A percentile compares a stretch with the other conserved stretches of the same genome.
phyloP scores from a whole-genome alignment of 768 basidiomycete genomes.

The Mycena galopus region DNA sequence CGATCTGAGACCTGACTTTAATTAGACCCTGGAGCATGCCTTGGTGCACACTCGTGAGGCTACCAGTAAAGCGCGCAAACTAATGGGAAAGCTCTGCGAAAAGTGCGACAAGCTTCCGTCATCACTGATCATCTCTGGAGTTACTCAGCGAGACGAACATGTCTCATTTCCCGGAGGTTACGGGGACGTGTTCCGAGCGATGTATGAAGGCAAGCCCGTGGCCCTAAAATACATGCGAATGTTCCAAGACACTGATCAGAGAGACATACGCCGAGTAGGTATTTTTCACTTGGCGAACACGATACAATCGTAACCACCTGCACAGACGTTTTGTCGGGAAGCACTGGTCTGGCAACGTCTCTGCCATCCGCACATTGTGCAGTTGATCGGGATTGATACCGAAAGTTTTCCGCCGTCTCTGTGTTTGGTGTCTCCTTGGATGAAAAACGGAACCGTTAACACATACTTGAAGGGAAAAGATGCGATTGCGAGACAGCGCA shows the following conservation, averaged over 20 bases:
- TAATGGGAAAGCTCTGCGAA: slow-evolving; percentile 11
- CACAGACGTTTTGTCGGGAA: slow-evolving; percentile 40
- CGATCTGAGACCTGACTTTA: not conserved
- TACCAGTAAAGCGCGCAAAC: not conserved
- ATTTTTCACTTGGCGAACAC: not conserved
- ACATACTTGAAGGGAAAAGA: slow-evolving; percentile 30
- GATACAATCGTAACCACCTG: not conserved
- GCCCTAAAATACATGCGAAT: slow-evolving; percentile 28
- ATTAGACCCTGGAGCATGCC: not conserved
- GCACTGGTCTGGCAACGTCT: slow-evolving; percentile 40
- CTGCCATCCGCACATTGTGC: slow-evolving; percentile 35
- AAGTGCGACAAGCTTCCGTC: not conserved
- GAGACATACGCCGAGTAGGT: slow-evolving; percentile 21
- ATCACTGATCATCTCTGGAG: slow-evolving; percentile 18
- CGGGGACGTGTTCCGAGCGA: slow-evolving; percentile 19
- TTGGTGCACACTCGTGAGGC: not conserved
- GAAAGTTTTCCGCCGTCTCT: slow-evolving; percentile 32
- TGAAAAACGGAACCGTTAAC: slow-evolving; percentile 42
- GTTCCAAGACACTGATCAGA: slow-evolving; percentile 18
- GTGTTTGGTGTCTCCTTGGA: slow-evolving; percentile 44
- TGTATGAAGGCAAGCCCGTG: slow-evolving; percentile 17
- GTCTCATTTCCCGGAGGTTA: slow-evolving; percentile 16
- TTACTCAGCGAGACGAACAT: slow-evolving; percentile 16
- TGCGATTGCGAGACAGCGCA: slow-evolving; percentile 1
- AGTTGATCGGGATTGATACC: slow-evolving; percentile 37